Conservation (phyloP, 2,329 filamentous ascomycete species). For the Fusarium nanum region DNA sequence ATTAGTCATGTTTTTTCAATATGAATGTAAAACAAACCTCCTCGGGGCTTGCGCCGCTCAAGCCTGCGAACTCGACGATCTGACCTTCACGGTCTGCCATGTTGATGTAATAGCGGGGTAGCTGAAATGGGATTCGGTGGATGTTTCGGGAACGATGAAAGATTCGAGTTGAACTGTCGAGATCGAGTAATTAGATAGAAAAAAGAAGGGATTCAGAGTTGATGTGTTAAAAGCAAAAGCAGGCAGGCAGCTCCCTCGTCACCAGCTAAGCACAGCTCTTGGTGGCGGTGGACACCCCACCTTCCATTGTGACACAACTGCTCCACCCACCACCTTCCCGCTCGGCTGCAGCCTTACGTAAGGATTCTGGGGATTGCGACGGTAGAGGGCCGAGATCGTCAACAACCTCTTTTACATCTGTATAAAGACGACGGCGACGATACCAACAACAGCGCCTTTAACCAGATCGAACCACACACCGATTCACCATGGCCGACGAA, state of each 20-base stretch:
- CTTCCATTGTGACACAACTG: conserved; percentile 36
- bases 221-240: conserved; percentile 12
- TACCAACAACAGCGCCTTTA: not conserved
- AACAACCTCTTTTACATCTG: conserved; percentile 37
- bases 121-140: not conserved
- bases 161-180: too few species aligned
- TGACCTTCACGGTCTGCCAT: conserved; percentile 49
- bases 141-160: too few species aligned
- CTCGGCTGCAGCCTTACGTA: conserved; percentile 44
- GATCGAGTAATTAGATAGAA: not conserved
- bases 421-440: not conserved
- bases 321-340: conserved; percentile 43
- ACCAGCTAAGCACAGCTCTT: conserved; percentile 46
- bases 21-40: conserved; percentile 34
- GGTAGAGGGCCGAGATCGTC: conserved; percentile 34
- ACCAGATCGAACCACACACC: too few species aligned
- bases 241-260: conserved; percentile 47
- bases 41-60: conserved; percentile 46
- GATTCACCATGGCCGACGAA: conserved; percentile 66
- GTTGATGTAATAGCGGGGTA: conserved; percentile 42
- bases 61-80: conserved; percentile 47
- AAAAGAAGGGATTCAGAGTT: not conserved
- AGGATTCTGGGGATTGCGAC: conserved; percentile 37
- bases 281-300: conserved; percentile 43
- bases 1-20: not conserved